Evolutionary conservation across 2,329 filamentous ascomycete species (phyloP), one percentile per base, ranked within the genome.

Genomic region (Aspergillus tanneri): DNA sequence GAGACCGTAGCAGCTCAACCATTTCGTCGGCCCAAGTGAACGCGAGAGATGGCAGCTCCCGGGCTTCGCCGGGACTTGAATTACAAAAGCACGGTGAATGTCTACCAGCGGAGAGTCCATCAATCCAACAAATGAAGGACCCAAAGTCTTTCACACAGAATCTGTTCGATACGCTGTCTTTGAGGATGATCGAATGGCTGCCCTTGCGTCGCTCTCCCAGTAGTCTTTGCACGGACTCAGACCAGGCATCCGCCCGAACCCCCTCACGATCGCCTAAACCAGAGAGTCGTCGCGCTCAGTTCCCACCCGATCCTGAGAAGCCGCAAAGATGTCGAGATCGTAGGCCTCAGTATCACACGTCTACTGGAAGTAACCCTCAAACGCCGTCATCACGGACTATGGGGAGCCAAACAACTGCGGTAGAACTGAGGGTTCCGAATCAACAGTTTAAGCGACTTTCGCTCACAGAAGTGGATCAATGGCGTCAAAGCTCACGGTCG

Each of bases 131-230:
- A 16, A 54, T 67, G 39, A 83, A 79, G 56, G 83, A 86, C 56
- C 74, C 75, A 1, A 82, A 81, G 58, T 84, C 82, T 2, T 81
- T 85, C 47, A 78, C 80, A 2, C 83, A 86, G 55, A 79, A 77
- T 50, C 62, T 82, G 1, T 81, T 78, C 46, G 73, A 77, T 55
- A 73, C 75, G 0, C 49, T 74, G 7, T 68, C 72, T 2, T 50
- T 77, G 27, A 63, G 72, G 35, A 71, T 75, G 67, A 64, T 75
- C 7, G 71, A 74, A 54, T 76, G 73, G 73, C 59, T 76, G 41
- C 72, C 73, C n/a, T 57, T 72, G 21, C 67, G 68, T 25, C 64
- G 62, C n/a, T 54, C 59, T 25, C 54, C 59, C 2, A 62, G 57
- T 12, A 45, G 56, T 2, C 50, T 60, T 24, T 58, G 55, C 21